These are phyloP conservation scores for Chlorella vulgaris DNA, from an alignment of 139 green algal species.

Conservation along the genomic window DNA sequence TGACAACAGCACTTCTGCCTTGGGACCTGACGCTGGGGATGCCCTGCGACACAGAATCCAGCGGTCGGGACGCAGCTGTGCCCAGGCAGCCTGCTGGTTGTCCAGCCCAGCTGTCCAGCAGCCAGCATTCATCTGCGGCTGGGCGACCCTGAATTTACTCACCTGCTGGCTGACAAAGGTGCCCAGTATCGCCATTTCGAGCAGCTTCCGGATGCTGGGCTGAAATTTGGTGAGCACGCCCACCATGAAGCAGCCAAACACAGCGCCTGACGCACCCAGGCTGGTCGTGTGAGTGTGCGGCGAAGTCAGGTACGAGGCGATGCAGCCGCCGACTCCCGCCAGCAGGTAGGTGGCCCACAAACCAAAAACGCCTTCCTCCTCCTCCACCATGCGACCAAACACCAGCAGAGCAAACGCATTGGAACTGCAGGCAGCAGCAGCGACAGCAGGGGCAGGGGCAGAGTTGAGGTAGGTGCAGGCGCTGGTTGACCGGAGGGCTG, in stretches of 20 bases:
- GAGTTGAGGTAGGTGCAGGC: no score
- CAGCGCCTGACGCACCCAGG: conserved; percentile 57
- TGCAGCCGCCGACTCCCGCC: conserved; percentile 36
- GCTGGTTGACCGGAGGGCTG: no score
- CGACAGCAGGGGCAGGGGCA: not conserved
- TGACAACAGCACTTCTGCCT: no score
- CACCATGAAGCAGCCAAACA: conserved; percentile 80
- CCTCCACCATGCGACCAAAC: conserved; percentile 61
- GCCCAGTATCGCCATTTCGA: conserved; percentile 70
- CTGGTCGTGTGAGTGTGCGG: conserved; percentile 33
- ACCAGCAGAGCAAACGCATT: conserved; percentile 62
- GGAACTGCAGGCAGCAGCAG: not conserved
- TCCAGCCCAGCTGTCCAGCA: not conserved
- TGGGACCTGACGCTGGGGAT: no score
- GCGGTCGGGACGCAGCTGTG: no score
- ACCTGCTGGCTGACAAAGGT: conserved; percentile 70
- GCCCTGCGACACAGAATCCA: no score
- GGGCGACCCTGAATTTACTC: no score
- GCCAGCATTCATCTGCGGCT: not conserved
- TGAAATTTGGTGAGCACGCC: conserved; percentile 54
- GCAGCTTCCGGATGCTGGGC: conserved; percentile 50
- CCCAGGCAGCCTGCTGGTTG: no score
- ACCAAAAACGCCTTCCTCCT: conserved; percentile 57
- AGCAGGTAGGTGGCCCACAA: conserved; percentile 56
- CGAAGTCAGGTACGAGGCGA: conserved; percentile 44